These are phyloP conservation scores for Dalbergia oliveri DNA, from an alignment of 306 rosid genomes.

Conservation along the genomic window DNA sequence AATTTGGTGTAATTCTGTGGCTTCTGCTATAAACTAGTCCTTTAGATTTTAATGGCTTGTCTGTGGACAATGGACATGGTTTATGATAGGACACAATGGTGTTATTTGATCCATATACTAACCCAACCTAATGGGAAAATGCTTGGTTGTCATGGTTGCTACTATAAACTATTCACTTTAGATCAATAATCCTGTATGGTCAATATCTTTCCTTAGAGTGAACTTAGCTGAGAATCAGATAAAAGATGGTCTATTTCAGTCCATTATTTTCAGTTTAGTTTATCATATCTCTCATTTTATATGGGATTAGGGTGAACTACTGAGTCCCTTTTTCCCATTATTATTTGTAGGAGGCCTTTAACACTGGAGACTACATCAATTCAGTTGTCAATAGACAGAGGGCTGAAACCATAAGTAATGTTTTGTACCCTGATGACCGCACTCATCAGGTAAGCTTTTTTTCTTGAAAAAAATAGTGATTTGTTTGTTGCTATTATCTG, in stretches of 20 bases:
- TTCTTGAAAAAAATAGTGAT: background rate
- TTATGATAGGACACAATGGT: background rate
- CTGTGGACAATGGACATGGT: background rate
- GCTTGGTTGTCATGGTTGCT: background rate
- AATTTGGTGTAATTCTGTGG: background rate
- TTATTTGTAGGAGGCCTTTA: slow-evolving; percentile 70
- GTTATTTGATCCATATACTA: background rate
- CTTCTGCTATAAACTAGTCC: background rate
- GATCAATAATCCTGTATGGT: slow-evolving; percentile 15
- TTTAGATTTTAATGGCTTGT: background rate
- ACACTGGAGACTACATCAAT: slow-evolving; percentile 82
- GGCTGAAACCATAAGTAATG: slow-evolving; percentile 77
- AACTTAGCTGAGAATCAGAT: slow-evolving; percentile 33
- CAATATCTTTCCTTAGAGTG: slow-evolving; percentile 23
- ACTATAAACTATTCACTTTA: slow-evolving; percentile 28
- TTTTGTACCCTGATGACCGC: slow-evolving; percentile 84
- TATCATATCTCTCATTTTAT: slow-evolving; percentile 33
- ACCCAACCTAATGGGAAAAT: background rate
- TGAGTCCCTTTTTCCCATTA: slow-evolving; percentile 24
- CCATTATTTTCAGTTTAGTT: slow-evolving; percentile 36
- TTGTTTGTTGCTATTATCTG: slow-evolving; percentile 35
- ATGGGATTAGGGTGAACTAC: slow-evolving; percentile 34
- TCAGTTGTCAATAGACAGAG: slow-evolving; percentile 74
- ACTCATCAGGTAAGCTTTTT: slow-evolving; percentile 66
- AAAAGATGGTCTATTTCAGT: slow-evolving; percentile 28